Evolutionary conservation across 2,329 filamentous ascomycete species (phyloP), one percentile per base, ranked within the genome.

Genomic region (Fusarium brachygibbosum): DNA sequence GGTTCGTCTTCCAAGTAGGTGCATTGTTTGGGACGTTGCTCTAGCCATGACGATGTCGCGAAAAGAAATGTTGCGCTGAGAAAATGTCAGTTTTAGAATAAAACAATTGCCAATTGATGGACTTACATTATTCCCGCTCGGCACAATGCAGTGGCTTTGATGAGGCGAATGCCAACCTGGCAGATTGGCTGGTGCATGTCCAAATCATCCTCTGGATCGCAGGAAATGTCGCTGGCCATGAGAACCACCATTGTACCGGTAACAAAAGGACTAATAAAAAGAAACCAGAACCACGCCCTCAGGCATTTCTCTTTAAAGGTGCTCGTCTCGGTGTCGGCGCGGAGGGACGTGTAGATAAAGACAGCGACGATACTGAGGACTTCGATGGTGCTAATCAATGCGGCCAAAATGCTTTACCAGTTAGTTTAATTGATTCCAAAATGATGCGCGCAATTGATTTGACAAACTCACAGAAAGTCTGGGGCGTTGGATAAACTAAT

Each of bases 181-280:
- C 67, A 69, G 17, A 69, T 64, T 13, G 67, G 67, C 12, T 68
- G 62, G 21, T 60, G 21, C 63, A 68, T 58, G n/a, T 52, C 58
- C 41, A 69, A 14, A 17, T 63, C 50, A 34, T 57, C 66, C 4
- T 68, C 57, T 1, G 68, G 62, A n/a, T 68, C 66, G 42, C 67
- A 69, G 0, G 63, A 58, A 45, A 70, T 69, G 25, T 69, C 66
- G 45, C 67, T 70, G 3, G 67, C 67, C 63, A 69, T 55, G 19
- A 69, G 10, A 19, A 69, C 53, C 2, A 70, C 63, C 25, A 69
- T 19, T 8, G 51, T 68, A 10, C 53, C 55, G 1, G 66, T 64
- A 9, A 63, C 11, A 1, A 69, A 53, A 0, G 67, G 67, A 3
- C 67, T 69, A 17, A 69, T 42, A 1, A 69, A 69, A 1, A 69